Percentiles rank a stretch among this genome's conserved stretches.
Conservation (phyloP, 1,139 yeast species). For the Yamadazyma jaroonii region DNA sequence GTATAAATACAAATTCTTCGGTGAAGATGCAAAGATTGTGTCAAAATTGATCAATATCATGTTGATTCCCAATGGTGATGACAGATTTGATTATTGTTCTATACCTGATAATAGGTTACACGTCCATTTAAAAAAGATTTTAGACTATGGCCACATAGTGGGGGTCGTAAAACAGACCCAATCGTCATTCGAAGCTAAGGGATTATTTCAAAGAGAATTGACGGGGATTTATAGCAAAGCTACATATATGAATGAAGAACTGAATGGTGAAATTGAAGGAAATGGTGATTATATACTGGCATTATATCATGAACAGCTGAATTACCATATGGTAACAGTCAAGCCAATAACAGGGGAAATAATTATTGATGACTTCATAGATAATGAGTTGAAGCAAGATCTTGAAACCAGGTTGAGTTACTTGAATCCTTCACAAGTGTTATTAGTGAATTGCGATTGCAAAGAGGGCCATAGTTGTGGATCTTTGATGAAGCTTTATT, state of each 20-base stretch:
- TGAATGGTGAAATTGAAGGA: conserved; percentile 17
- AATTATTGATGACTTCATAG: conserved; percentile 64
- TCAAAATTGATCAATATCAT: conserved; percentile 66
- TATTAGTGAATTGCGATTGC: conserved; percentile 32
- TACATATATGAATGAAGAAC: conserved; percentile 71
- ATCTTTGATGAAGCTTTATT: conserved; percentile 27
- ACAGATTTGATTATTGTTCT: conserved; percentile 74
- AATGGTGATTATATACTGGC: conserved; percentile 28
- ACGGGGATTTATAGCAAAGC: conserved; percentile 80
- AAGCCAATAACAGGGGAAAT: conserved; percentile 80
- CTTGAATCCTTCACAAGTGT: conserved; percentile 69
- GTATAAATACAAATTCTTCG: conserved; percentile 83
- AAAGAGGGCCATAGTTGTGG: conserved; percentile 21
- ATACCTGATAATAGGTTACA: conserved; percentile 77
- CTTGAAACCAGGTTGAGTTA: conserved; percentile 73
- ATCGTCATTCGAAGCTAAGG: conserved; percentile 36
- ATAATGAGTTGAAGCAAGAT: conserved; percentile 51
- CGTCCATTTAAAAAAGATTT: conserved; percentile 66
- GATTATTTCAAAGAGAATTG: conserved; percentile 62
- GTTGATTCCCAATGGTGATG: conserved; percentile 51
- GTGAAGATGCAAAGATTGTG: conserved; percentile 75
- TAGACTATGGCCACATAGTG: conserved; percentile 66
- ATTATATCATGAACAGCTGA: conserved; percentile 16
- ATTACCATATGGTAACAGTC: conserved; percentile 57
- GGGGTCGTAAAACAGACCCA: conserved; percentile 88